These are phyloP conservation scores for Cyclotella distinguenda DNA, from an alignment of 108 stramenopile genomes.

Conservation along the genomic window DNA sequence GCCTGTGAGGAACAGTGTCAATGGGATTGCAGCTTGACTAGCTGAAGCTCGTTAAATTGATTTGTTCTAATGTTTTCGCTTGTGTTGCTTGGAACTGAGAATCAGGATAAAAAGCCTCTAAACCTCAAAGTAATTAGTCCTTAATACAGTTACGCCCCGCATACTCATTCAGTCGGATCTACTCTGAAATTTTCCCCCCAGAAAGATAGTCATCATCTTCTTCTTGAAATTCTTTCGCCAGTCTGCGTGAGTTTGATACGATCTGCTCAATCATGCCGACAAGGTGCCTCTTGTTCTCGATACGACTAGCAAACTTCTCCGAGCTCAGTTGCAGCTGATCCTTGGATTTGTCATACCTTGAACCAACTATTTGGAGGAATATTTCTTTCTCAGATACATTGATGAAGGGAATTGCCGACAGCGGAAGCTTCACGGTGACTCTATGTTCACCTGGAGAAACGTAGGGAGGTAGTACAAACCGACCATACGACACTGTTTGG, in stretches of 20 bases:
- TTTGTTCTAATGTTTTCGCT: background rate
- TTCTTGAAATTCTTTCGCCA: slow-evolving; percentile 54
- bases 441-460: slow-evolving; percentile 76
- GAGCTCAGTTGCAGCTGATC: slow-evolving; percentile 62
- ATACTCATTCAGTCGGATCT: no score
- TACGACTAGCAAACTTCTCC: slow-evolving; percentile 81
- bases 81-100: background rate
- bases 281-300: slow-evolving; percentile 86
- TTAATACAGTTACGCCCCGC: no score
- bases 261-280: slow-evolving; percentile 83
- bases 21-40: slow-evolving; percentile 9
- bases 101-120: no score
- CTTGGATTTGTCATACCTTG: slow-evolving; percentile 59
- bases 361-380: slow-evolving; percentile 74
- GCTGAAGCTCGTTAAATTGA: background rate
- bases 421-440: slow-evolving; percentile 59
- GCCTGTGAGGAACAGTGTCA: slow-evolving; percentile 19
- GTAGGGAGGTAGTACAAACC: slow-evolving; percentile 64
- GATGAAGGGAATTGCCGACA: slow-evolving; percentile 61
- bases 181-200: no score
- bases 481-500: slow-evolving; percentile 69
- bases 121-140: no score
- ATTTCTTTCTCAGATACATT: slow-evolving; percentile 55
- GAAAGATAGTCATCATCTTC: slow-evolving; percentile 10
- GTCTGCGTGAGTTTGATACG: slow-evolving; percentile 52